Percentiles rank a stretch among this genome's conserved stretches.
These are phyloP conservation scores for Peribolospora kevripleyi DNA, from an alignment of 768 basidiomycete species.

Conservation along the genomic window DNA sequence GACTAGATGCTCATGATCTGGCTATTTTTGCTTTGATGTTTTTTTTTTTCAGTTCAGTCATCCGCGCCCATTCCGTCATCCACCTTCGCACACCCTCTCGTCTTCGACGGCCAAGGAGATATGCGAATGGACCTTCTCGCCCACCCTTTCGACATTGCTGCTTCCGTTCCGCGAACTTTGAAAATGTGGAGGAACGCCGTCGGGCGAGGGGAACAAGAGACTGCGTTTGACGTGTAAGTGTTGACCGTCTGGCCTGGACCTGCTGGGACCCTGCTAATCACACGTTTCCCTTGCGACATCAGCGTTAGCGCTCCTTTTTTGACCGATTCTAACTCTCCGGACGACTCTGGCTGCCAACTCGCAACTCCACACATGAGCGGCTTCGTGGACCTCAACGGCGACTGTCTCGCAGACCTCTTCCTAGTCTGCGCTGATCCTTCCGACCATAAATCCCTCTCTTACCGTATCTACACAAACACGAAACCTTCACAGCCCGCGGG, in stretches of 20 bases:
- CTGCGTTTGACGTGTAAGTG: slow-evolving; percentile 44
- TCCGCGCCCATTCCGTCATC: slow-evolving; percentile 32
- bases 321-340: slow-evolving; percentile 1
- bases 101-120: slow-evolving; percentile 65
- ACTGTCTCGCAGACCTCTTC: slow-evolving; percentile 90
- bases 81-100: slow-evolving; percentile 50
- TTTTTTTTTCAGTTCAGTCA: background rate
- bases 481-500: slow-evolving; percentile 20
- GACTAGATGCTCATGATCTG: background rate
- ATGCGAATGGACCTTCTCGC: slow-evolving; percentile 76
- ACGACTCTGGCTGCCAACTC: slow-evolving; percentile 30
- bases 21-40: background rate
- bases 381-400: slow-evolving; percentile 77
- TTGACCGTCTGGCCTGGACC: too few relatives aligned
- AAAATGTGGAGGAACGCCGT: slow-evolving; percentile 56
- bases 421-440: slow-evolving; percentile 51
- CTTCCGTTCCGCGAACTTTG: slow-evolving; percentile 21
- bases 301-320: slow-evolving; percentile 8
- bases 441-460: slow-evolving; percentile 29
- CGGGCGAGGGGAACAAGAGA: slow-evolving; percentile 35
- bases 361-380: slow-evolving; percentile 84
- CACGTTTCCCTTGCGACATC: background rate
- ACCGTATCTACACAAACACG: slow-evolving; percentile 81
- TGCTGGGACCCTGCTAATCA: background rate
- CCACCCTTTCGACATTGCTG: slow-evolving; percentile 25